Conservation (phyloP, 2,329 filamentous ascomycete genomes). For the Daldinia sp. region DNA sequence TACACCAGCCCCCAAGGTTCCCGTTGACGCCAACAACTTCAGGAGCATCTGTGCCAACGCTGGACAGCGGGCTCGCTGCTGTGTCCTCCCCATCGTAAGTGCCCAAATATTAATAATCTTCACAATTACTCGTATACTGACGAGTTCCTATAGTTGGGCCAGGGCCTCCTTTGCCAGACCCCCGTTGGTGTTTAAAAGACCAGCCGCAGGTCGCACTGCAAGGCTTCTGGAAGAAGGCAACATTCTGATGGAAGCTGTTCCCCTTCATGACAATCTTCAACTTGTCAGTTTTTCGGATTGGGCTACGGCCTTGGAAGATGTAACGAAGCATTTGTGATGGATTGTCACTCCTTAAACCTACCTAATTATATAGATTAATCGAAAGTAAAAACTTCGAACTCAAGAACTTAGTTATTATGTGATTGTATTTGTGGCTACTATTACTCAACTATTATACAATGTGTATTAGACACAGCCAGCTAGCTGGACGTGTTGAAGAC, state of each 20-base stretch:
- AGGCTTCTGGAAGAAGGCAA: conserved; percentile 19
- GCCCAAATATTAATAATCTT: neutral
- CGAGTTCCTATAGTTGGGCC: conserved; percentile 44
- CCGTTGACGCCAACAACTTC: conserved; percentile 58
- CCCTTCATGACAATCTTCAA: neutral
- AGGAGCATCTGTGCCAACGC: conserved; percentile 55
- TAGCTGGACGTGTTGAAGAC: no score
- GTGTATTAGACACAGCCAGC: no score
- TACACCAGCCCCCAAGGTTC: conserved; percentile 51
- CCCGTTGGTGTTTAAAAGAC: conserved; percentile 48
- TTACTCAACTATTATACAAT: neutral
- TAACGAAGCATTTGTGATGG: conserved; percentile 27
- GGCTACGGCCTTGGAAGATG: conserved; percentile 9
- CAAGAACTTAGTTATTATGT: neutral
- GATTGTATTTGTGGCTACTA: neutral
- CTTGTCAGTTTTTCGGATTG: neutral
- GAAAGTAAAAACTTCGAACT: neutral
- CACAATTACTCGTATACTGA: conserved; percentile 10
- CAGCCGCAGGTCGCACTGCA: neutral
- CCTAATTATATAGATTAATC: neutral
- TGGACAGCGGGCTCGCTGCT: conserved; percentile 65
- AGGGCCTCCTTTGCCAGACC: conserved; percentile 53
- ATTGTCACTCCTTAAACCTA: conserved; percentile 23
- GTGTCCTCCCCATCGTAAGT: conserved; percentile 59
- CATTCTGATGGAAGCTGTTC: conserved; percentile 3